These are phyloP conservation scores for Nyssa sinensis DNA, from an alignment of 148 eudicot species.

Conservation along the genomic window DNA sequence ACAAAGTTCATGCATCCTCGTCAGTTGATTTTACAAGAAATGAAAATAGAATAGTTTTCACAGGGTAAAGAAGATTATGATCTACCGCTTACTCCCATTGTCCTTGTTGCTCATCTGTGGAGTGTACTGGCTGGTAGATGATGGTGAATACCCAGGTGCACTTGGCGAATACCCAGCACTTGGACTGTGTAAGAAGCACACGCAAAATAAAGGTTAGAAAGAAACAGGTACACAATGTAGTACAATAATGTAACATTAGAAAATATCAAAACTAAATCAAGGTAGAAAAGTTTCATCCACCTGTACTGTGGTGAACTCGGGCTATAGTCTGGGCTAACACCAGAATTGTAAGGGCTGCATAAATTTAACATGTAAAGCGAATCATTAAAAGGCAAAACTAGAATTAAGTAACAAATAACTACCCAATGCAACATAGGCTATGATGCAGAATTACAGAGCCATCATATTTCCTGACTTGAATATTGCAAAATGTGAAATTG, in stretches of 20 bases:
- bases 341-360: slow-evolving; percentile 51
- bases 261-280: neutral
- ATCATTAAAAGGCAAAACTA: no score
- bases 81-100: slow-evolving; percentile 24
- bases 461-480: neutral
- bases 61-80: neutral
- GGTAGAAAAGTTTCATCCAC: slow-evolving; percentile 16
- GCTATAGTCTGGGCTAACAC: slow-evolving; percentile 46
- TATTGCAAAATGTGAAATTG: no score
- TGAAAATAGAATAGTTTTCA: no score
- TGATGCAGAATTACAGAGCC: no score
- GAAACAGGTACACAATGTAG: neutral
- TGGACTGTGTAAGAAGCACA: slow-evolving; percentile 30
- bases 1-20: neutral
- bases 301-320: slow-evolving; percentile 61
- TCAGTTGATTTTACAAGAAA: no score
- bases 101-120: slow-evolving; percentile 42
- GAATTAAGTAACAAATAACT: no score
- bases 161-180: slow-evolving; percentile 63
- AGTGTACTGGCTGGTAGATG: slow-evolving; percentile 53
- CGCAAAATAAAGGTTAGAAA: neutral
- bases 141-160: slow-evolving; percentile 62
- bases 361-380: neutral
- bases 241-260: neutral
- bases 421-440: no score